A percentile compares a stretch with the other conserved stretches of the same genome.
These are phyloP conservation scores for Suillus occidentalis DNA, from an alignment of 768 basidiomycete genomes.

Conservation along the genomic window DNA sequence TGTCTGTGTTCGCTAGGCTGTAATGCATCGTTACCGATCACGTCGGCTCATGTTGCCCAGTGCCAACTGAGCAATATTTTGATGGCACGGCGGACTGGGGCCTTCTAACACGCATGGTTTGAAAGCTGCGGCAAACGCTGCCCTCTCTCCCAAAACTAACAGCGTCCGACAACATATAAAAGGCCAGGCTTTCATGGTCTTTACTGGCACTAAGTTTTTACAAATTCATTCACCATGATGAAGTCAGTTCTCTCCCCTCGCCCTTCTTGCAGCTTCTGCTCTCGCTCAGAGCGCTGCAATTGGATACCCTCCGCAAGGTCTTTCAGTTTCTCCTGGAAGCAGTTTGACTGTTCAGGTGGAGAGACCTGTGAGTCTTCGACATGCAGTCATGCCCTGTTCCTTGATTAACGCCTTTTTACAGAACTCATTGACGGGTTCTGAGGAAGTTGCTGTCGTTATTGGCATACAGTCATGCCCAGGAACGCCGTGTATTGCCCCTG, in stretches of 20 bases:
- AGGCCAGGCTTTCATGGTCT: neutral
- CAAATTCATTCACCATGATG: conserved; percentile 17
- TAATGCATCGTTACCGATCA: neutral
- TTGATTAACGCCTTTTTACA: conserved; percentile 12
- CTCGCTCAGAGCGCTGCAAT: conserved; percentile 45
- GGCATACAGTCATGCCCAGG: conserved; percentile 41
- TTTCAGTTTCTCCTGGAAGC: conserved; percentile 37
- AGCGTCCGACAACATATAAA: neutral
- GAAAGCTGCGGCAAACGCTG: neutral
- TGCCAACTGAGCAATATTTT: neutral
- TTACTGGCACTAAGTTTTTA: neutral
- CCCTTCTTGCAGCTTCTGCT: conserved; percentile 34
- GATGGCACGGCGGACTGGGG: neutral
- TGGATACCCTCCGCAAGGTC: conserved; percentile 39
- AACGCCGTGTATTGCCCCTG: conserved; percentile 25
- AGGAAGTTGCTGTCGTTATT: conserved; percentile 48
- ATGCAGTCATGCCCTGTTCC: neutral
- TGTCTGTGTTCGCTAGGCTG: neutral
- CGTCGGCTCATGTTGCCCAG: neutral
- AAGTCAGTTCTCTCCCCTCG: conserved; percentile 8
- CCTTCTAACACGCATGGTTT: neutral
- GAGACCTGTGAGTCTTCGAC: conserved; percentile 41
- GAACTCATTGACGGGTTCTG: conserved; percentile 38
- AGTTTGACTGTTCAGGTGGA: conserved; percentile 46
- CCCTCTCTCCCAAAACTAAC: neutral